Evolutionary conservation across 108 stramenopile genomes (phyloP).

Genomic region (Asterionellopsis glacialis): DNA sequence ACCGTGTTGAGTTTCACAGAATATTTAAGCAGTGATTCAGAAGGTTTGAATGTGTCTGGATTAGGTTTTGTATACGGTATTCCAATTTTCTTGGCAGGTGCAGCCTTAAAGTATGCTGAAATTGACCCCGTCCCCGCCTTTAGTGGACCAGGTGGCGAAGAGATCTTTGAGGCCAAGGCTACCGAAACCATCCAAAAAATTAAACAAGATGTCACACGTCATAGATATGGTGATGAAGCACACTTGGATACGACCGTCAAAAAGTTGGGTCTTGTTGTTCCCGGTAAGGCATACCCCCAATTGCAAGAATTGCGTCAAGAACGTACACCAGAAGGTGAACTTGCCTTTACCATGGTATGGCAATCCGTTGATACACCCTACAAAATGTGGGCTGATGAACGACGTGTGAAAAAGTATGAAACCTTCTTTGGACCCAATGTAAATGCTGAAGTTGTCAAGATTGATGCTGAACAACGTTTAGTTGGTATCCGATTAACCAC

Average conservation of each 20-base stretch:
- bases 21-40: conserved; percentile 83
- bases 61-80: conserved; percentile 98
- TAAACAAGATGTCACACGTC: conserved; percentile 95
- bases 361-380: conserved; percentile 91
- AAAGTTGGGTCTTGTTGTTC: conserved; percentile 90
- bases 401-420: conserved; percentile 87
- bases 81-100: conserved; percentile 90
- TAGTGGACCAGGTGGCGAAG: conserved; percentile 44
- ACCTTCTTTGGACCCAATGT: conserved; percentile 93
- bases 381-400: conserved; percentile 96
- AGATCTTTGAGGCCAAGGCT: conserved; percentile 78
- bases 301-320: conserved; percentile 85
- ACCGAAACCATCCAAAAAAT: conserved; percentile 89
- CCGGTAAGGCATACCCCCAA: conserved; percentile 93
- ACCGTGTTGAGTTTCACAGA: conserved; percentile 85
- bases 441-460: conserved; percentile 87
- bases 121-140: conserved; percentile 89
- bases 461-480: conserved; percentile 87
- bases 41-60: conserved; percentile 80
- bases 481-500: conserved; percentile 92
- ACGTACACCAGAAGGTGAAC: conserved; percentile 54
- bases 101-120: conserved; percentile 95
- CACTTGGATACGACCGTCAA: conserved; percentile 97
- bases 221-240: conserved; percentile 97
- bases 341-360: conserved; percentile 93